Conservation (phyloP, 768 basidiomycete genomes). For the Podaxis rugospora region DNA sequence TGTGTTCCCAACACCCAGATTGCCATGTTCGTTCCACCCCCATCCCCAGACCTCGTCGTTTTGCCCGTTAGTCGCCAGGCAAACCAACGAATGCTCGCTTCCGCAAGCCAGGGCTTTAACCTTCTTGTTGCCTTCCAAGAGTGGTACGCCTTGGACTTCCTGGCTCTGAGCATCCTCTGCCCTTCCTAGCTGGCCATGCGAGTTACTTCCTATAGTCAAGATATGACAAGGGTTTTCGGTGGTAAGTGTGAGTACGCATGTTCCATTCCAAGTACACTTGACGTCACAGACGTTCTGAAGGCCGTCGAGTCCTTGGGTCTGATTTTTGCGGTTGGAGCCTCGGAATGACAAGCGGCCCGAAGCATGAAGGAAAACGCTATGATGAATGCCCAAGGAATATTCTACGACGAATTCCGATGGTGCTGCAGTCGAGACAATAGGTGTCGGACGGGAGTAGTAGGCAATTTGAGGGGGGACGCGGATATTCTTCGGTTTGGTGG, state of each 20-base stretch:
- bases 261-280: conserved; percentile 79
- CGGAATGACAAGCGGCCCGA: conserved; percentile 46
- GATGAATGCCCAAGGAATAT: conserved; percentile 37
- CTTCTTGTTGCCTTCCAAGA: background rate
- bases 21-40: conserved; percentile 99
- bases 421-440: conserved; percentile 29
- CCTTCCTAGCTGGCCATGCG: conserved; percentile 67
- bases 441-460: conserved; percentile 1
- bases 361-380: conserved; percentile 50
- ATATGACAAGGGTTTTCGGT: conserved; percentile 18
- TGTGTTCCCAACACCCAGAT: conserved; percentile 67
- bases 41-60: conserved; percentile 66
- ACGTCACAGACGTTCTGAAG: conserved; percentile 27
- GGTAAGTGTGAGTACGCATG: conserved; percentile 36
- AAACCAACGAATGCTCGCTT: conserved; percentile 76
- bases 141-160: conserved; percentile 10
- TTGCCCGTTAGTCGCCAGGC: background rate
- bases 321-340: conserved; percentile 73
- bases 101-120: conserved; percentile 53
- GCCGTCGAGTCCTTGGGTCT: conserved; percentile 40
- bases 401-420: conserved; percentile 27
- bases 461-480: background rate
- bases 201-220: conserved; percentile 49
- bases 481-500: background rate
- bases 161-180: background rate